Evolutionary conservation across 345 rosid species (phyloP).

Genomic region (Ceriops zippeliana): DNA sequence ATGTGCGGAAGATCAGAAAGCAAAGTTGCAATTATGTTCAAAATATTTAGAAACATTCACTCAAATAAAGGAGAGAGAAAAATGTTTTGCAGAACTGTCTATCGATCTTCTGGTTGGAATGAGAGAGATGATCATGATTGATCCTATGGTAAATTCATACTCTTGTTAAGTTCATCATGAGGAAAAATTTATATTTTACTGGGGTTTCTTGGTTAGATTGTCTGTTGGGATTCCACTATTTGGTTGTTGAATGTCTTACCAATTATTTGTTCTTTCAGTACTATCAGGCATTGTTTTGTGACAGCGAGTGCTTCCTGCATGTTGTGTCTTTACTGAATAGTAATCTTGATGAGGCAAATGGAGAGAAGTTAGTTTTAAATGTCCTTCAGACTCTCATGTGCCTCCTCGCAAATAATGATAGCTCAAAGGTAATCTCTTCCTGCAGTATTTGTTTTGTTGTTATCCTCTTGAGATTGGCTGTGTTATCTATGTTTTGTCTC

Average conservation of each 20-base stretch:
- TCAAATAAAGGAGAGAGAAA: slow-evolving; percentile 76
- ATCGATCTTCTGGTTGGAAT: slow-evolving; percentile 77
- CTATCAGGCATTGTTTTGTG: slow-evolving; percentile 80
- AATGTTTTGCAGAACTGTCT: slow-evolving; percentile 54
- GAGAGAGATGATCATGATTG: slow-evolving; percentile 64
- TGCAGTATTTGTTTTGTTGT: slow-evolving; percentile 1
- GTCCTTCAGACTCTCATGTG: slow-evolving; percentile 81
- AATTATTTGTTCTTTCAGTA: slow-evolving; percentile 51
- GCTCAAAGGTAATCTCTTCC: slow-evolving; percentile 62
- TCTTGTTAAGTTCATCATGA: not conserved
- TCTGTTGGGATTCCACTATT: slow-evolving; percentile 6
- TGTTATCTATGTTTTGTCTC: not conserved
- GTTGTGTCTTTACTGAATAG: slow-evolving; percentile 90
- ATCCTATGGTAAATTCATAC: slow-evolving; percentile 49
- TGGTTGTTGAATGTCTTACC: slow-evolving; percentile 21
- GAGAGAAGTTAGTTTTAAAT: slow-evolving; percentile 83
- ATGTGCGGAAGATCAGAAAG: slow-evolving; percentile 60
- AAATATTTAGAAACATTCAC: slow-evolving; percentile 86
- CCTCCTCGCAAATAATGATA: slow-evolving; percentile 75
- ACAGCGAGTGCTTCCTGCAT: slow-evolving; percentile 92
- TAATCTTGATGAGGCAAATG: slow-evolving; percentile 62
- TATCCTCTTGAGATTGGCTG: not conserved
- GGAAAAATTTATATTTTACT: not conserved
- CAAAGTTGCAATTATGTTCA: slow-evolving; percentile 70
- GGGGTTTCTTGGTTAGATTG: not conserved